Percentiles rank a stretch among this genome's conserved stretches.
phyloP scores from a whole-genome alignment of 2,329 filamentous ascomycete genomes.

The Chalaropsis thielavioides region DNA sequence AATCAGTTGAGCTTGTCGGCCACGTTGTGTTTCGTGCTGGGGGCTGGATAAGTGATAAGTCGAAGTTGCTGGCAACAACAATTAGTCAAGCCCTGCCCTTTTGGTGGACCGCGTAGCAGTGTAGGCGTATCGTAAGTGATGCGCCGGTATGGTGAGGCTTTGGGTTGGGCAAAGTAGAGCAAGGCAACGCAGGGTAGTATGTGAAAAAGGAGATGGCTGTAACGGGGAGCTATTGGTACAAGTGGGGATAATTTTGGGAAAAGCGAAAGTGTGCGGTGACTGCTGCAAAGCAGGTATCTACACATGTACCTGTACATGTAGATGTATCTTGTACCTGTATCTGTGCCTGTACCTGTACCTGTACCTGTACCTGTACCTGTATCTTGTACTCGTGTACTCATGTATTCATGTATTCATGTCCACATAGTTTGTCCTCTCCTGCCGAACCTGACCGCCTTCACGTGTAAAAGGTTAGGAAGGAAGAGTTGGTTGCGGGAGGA shows the following conservation, averaged over 20 bases:
- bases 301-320: too few species aligned
- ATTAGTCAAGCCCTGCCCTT: background rate
- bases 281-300: too few species aligned
- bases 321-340: background rate
- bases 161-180: background rate
- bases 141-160: too few species aligned
- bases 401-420: too few species aligned
- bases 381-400: too few species aligned
- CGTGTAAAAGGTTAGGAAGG: background rate
- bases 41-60: background rate
- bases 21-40: background rate
- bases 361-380: background rate
- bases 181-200: too few species aligned
- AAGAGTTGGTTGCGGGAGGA: background rate
- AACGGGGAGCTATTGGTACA: background rate
- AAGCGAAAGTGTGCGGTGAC: too few species aligned
- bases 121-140: background rate
- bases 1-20: background rate
- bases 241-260: background rate
- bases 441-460: conserved; percentile 1
- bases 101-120: background rate
- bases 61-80: background rate
- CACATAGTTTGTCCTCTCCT: background rate
- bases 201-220: background rate
- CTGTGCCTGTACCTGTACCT: background rate